Percentiles rank a stretch among this genome's conserved stretches.
Evolutionary conservation across 805 yeast genomes (phyloP).

Genomic region (Hanseniaspora valbyensis): DNA sequence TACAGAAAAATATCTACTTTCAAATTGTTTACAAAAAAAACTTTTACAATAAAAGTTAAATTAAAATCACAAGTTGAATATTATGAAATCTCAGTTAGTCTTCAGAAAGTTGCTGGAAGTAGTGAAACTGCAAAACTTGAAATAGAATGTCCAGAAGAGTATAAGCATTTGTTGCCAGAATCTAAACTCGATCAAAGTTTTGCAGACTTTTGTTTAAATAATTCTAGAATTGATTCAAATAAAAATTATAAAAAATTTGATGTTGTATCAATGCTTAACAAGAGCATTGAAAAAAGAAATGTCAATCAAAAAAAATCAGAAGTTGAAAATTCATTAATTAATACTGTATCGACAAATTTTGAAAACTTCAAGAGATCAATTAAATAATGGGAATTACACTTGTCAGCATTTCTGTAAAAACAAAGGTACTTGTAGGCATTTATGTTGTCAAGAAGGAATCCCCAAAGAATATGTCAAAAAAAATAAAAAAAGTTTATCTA

Average conservation of each 20-base stretch:
- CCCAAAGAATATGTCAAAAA: constrained; percentile 19
- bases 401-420: constrained; percentile 37
- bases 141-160: constrained; percentile 14
- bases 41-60: constrained; percentile 25
- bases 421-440: constrained; percentile 34
- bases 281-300: too few species aligned
- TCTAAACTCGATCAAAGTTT: constrained; percentile 13
- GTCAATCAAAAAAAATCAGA: too few species aligned
- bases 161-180: constrained; percentile 14
- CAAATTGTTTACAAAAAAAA: constrained; percentile 23
- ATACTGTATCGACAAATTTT: constrained; percentile 13
- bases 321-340: too few species aligned
- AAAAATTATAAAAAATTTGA: too few species aligned
- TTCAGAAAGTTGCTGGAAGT: constrained; percentile 34
- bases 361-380: constrained; percentile 15
- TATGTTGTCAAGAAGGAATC: constrained; percentile 39
- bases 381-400: constrained; percentile 28
- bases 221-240: constrained; percentile 20
- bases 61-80: constrained; percentile 20
- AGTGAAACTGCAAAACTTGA: constrained; percentile 12
- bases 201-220: constrained; percentile 17
- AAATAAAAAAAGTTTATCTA: too few species aligned
- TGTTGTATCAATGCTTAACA: too few species aligned
- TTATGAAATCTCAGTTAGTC: constrained; percentile 27
- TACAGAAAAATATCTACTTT: constrained; percentile 33